Evolutionary conservation across 2,329 filamentous ascomycete species (phyloP), one percentile per base, ranked within the genome.

Genomic region (Lecanosticta acicola): DNA sequence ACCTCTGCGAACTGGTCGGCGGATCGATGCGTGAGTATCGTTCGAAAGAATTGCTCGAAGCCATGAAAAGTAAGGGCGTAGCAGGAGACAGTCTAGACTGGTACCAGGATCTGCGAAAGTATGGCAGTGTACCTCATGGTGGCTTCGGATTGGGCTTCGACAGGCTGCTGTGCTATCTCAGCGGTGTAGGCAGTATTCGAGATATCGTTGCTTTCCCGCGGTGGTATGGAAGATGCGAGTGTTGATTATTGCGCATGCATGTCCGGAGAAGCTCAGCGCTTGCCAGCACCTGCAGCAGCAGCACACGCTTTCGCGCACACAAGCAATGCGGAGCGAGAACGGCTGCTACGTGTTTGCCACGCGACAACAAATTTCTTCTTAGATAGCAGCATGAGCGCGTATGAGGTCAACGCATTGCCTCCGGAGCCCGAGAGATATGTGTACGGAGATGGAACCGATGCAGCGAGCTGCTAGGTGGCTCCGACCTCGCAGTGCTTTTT

Each of bases 91-190:
- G 53, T 14, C 67, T 95, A 44, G 79, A 84, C 56, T 96, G 90
- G 90, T 96, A 95, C 64, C 73, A 87, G 18, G 89, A 96, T 65
- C 75, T 96, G 50, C 81, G 90, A 50, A 82, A 84, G 55, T 96
- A 88, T 79, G 90, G 90, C n/a, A 90, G 84, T 56, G 87, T 88
- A 45, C 88, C 88, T 29, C 90, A 95, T 60, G 90, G 90, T 34
- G 90, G 90, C 1, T 96, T 94, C 63, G 90, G 90, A 2, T 67
- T 96, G 46, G 90, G 90, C 7, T 94, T 94, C 63, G 90, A 96
- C 72, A 80, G 90, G 45, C 76, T 95, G 53, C 68, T 95, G 57
- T 83, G 84, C 61, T 95, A 94, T 69, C 73, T 96, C 45, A 80
- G 84, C 24, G 89, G 89, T 8, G 81, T 91, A 32, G 77, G 80